phyloP scores from a whole-genome alignment of 805 yeast species.

The Lachancea cidri region DNA sequence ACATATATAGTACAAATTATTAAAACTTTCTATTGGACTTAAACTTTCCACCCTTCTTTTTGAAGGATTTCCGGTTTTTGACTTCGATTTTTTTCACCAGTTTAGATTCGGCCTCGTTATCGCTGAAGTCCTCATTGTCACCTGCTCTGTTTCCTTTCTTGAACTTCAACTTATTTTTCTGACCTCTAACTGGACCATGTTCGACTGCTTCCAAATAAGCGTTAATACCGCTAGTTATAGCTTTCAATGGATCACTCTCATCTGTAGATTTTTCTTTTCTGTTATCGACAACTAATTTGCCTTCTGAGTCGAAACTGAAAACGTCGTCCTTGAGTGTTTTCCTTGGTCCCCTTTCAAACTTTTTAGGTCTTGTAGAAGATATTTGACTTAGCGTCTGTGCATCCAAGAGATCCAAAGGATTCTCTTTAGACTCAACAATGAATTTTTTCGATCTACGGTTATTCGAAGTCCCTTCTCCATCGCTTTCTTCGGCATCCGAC shows the following conservation, averaged over 20 bases:
- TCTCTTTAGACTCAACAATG: constrained; percentile 67
- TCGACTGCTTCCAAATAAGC: constrained; percentile 93
- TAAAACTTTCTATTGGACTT: constrained; percentile 23
- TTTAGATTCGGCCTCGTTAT: constrained; percentile 38
- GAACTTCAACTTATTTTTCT: constrained; percentile 83
- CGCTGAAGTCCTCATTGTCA: constrained; percentile 51
- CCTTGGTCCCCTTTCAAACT: constrained; percentile 38
- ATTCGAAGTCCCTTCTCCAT: constrained; percentile 32
- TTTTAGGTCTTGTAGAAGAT: constrained; percentile 80
- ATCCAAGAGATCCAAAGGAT: constrained; percentile 87
- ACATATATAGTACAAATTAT: too few relatives aligned
- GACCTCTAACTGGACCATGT: constrained; percentile 92
- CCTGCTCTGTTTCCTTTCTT: constrained; percentile 55
- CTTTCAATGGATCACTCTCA: constrained; percentile 42
- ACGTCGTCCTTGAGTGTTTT: constrained; percentile 29
- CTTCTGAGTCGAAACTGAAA: constrained; percentile 33
- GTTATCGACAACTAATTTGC: constrained; percentile 33
- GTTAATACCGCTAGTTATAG: constrained; percentile 60
- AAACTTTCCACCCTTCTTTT: constrained; percentile 27
- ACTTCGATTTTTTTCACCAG: constrained; percentile 18
- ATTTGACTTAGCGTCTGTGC: constrained; percentile 80
- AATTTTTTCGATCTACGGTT: constrained; percentile 45
- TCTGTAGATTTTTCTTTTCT: constrained; percentile 23
- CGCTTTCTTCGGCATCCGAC: constrained; percentile 53
- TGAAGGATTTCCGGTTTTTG: constrained; percentile 24